Percentiles rank a stretch among this genome's conserved stretches.
These are phyloP conservation scores for Stentor roeselii DNA, from an alignment of 73 alveolate species.

Conservation along the genomic window DNA sequence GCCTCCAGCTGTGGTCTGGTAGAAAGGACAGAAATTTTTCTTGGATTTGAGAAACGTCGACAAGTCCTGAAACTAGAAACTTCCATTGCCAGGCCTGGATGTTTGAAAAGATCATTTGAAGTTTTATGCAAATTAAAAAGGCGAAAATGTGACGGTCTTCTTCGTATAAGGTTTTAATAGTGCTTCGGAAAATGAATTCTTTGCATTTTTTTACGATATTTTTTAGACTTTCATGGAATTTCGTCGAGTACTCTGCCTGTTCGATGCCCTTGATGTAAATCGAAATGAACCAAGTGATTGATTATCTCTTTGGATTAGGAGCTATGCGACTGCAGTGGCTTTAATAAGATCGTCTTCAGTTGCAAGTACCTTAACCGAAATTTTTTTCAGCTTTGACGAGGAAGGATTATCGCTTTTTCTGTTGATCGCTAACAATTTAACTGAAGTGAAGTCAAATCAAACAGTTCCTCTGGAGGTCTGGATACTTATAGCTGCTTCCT, in stretches of 20 bases:
- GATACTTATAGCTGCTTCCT: no score
- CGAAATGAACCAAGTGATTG: conserved; percentile 85
- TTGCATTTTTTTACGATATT: conserved; percentile 62
- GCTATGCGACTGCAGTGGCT: background rate
- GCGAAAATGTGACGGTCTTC: conserved; percentile 98
- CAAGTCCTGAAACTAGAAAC: conserved; percentile 75
- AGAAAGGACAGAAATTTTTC: conserved; percentile 25
- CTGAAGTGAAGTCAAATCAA: no score
- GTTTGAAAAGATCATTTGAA: conserved; percentile 41
- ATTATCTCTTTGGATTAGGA: conserved; percentile 9
- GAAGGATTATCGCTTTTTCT: no score
- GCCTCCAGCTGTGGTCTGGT: conserved; percentile 38
- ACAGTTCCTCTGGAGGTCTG: no score
- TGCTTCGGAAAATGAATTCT: conserved; percentile 68
- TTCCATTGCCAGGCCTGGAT: conserved; percentile 46
- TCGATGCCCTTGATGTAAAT: conserved; percentile 76
- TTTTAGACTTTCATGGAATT: conserved; percentile 70
- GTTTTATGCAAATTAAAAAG: conserved; percentile 87
- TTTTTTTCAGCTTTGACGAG: no score
- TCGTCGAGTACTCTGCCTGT: conserved; percentile 70
- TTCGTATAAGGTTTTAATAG: conserved; percentile 94
- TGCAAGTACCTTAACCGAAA: no score
- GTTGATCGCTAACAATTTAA: no score
- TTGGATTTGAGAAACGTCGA: conserved; percentile 46
- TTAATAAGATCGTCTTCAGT: no score